A percentile compares a stretch with the other conserved stretches of the same genome.
Evolutionary conservation across 2,329 filamentous ascomycete species (phyloP).

Genomic region (Ciborinia camelliae): DNA sequence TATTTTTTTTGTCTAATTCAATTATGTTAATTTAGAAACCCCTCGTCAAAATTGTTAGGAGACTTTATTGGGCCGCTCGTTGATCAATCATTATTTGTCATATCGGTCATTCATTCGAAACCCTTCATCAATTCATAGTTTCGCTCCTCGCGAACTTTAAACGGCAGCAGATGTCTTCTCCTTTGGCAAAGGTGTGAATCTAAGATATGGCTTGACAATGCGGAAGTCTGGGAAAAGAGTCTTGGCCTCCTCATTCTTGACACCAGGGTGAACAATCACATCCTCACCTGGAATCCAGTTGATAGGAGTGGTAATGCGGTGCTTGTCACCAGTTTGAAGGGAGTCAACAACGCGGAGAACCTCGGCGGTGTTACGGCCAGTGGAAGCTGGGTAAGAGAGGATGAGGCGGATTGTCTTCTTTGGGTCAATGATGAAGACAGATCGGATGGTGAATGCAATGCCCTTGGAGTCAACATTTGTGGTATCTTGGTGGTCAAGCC

Average conservation of each 20-base stretch:
- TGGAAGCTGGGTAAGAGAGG: conserved; percentile 88
- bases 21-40: not conserved
- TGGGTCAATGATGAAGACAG: conserved; percentile 92
- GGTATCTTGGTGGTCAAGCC: conserved; percentile 75
- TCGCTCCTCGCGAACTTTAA: conserved; percentile 19
- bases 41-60: not conserved
- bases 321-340: conserved; percentile 80
- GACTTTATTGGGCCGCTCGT: not conserved
- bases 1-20: not conserved
- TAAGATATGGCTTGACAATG: conserved; percentile 68
- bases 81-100: conserved; percentile 6
- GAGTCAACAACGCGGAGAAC: conserved; percentile 76
- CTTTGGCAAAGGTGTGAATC: conserved; percentile 66
- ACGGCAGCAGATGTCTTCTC: conserved; percentile 40
- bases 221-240: conserved; percentile 78
- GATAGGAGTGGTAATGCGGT: conserved; percentile 83
- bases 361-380: conserved; percentile 78
- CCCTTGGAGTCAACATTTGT: conserved; percentile 79
- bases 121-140: not conserved
- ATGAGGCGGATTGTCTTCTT: conserved; percentile 90
- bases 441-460: conserved; percentile 90
- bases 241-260: conserved; percentile 82
- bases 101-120: not conserved
- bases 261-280: conserved; percentile 82
- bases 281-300: conserved; percentile 88